Conservation (phyloP, 2,329 filamentous ascomycete species). For the Exophiala oligosperma region DNA sequence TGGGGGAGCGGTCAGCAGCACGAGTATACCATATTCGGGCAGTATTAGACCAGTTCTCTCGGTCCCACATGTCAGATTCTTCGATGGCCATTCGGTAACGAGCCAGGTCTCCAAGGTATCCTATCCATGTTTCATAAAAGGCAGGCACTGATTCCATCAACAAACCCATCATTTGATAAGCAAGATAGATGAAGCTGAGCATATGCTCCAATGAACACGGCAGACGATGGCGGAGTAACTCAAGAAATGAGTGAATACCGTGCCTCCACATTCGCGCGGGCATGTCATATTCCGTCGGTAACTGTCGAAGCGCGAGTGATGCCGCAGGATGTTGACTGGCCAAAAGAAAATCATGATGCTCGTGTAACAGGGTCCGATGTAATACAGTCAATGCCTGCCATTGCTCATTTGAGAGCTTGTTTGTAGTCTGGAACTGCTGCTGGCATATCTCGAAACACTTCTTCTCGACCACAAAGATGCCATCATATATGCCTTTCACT, state of each 20-base stretch:
- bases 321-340: conserved; percentile 84
- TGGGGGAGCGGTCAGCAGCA: conserved; percentile 73
- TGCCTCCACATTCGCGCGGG: conserved; percentile 93
- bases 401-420: conserved; percentile 61
- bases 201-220: conserved; percentile 83
- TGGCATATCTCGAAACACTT: conserved; percentile 84
- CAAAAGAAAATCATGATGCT: conserved; percentile 84
- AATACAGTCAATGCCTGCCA: conserved; percentile 82
- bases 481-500: conserved; percentile 63
- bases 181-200: conserved; percentile 84
- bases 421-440: conserved; percentile 55
- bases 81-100: conserved; percentile 92
- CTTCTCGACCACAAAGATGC: conserved; percentile 61
- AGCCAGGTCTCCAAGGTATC: conserved; percentile 83
- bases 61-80: conserved; percentile 71
- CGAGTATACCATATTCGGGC: conserved; percentile 81
- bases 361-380: conserved; percentile 76
- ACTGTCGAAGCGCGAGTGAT: conserved; percentile 61
- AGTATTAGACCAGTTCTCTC: conserved; percentile 79
- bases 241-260: conserved; percentile 82
- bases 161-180: conserved; percentile 87
- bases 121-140: conserved; percentile 89
- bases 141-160: conserved; percentile 80
- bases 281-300: conserved; percentile 85
- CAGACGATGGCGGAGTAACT: conserved; percentile 71